These are phyloP conservation scores for Leccinum rimulosum DNA, from an alignment of 768 basidiomycete species.

Conservation along the genomic window DNA sequence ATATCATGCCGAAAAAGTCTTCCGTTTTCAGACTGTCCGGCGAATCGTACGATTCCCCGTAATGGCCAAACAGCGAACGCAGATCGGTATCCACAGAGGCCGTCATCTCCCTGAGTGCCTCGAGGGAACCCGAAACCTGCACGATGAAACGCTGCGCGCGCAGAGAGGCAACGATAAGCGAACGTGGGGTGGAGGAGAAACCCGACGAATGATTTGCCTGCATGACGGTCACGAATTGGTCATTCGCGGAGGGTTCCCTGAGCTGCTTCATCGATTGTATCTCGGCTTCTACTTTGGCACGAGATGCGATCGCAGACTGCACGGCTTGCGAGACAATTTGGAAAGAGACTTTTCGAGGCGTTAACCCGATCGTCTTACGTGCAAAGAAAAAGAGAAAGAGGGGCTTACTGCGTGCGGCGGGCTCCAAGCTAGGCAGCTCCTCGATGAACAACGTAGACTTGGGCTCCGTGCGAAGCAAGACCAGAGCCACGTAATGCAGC, in stretches of 20 bases:
- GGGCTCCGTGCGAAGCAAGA: conserved; percentile 67
- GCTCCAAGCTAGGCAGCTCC: conserved; percentile 77
- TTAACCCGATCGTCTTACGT: neutral
- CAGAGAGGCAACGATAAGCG: neutral
- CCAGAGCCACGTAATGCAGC: conserved; percentile 84
- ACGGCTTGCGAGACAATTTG: conserved; percentile 61
- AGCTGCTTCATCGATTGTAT: conserved; percentile 41
- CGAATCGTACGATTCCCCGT: conserved; percentile 69
- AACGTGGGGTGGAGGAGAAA: neutral
- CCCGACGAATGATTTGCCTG: conserved; percentile 40
- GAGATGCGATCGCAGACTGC: conserved; percentile 52
- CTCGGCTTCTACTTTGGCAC: conserved; percentile 57
- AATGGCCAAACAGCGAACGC: conserved; percentile 60
- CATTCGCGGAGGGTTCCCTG: conserved; percentile 37
- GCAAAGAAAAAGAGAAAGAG: accelerated
- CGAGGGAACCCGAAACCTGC: conserved; percentile 50
- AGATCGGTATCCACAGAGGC: conserved; percentile 58
- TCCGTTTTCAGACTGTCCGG: conserved; percentile 72
- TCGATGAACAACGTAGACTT: conserved; percentile 69
- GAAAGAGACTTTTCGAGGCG: conserved; percentile 60
- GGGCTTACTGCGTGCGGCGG: conserved; percentile 69
- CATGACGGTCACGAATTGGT: conserved; percentile 70
- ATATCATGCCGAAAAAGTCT: conserved; percentile 74
- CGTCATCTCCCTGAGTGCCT: conserved; percentile 65
- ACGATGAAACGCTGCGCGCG: conserved; percentile 25